Conservation (phyloP, 352 stramenopile species). For the Globisporangium nunn region DNA sequence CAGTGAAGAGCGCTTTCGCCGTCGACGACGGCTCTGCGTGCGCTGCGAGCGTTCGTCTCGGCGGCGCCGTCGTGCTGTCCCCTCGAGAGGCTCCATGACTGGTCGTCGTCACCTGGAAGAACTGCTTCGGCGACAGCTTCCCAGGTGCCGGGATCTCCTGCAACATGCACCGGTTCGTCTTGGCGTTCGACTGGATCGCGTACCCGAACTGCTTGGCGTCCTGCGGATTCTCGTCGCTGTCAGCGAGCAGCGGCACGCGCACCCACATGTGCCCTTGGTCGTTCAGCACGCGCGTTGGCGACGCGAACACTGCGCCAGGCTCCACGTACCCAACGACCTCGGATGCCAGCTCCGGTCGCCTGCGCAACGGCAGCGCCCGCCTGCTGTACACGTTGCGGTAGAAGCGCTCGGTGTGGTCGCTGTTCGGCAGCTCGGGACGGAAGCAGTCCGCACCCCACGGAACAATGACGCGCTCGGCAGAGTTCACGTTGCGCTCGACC, state of each 20-base stretch:
- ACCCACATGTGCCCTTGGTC: slow-evolving; percentile 59
- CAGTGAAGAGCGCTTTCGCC: slow-evolving; percentile 42
- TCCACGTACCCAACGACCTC: slow-evolving; percentile 51
- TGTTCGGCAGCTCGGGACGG: slow-evolving; percentile 11
- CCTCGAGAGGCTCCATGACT: slow-evolving; percentile 5
- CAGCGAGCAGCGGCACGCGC: slow-evolving; percentile 28
- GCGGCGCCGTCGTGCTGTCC: neutral
- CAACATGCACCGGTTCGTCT: slow-evolving; percentile 72
- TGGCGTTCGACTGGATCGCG: slow-evolving; percentile 69
- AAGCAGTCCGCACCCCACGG: slow-evolving; percentile 42
- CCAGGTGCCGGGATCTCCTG: slow-evolving; percentile 52
- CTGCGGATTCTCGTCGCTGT: slow-evolving; percentile 23
- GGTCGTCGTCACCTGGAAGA: slow-evolving; percentile 31
- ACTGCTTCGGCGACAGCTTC: slow-evolving; percentile 52
- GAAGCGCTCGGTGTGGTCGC: slow-evolving; percentile 45
- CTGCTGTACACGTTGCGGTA: slow-evolving; percentile 68
- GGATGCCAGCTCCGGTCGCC: slow-evolving; percentile 30
- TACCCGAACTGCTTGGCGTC: slow-evolving; percentile 50
- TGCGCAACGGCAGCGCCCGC: slow-evolving; percentile 44
- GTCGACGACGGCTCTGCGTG: slow-evolving; percentile 26
- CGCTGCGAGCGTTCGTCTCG: slow-evolving; percentile 14
- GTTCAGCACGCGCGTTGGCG: slow-evolving; percentile 45
- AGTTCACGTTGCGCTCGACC: slow-evolving; percentile 71
- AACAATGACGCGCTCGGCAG: slow-evolving; percentile 48
- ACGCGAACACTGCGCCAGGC: slow-evolving; percentile 45